Conservation (phyloP, 2,329 filamentous ascomycete species). For the Leptographium lundbergii region DNA sequence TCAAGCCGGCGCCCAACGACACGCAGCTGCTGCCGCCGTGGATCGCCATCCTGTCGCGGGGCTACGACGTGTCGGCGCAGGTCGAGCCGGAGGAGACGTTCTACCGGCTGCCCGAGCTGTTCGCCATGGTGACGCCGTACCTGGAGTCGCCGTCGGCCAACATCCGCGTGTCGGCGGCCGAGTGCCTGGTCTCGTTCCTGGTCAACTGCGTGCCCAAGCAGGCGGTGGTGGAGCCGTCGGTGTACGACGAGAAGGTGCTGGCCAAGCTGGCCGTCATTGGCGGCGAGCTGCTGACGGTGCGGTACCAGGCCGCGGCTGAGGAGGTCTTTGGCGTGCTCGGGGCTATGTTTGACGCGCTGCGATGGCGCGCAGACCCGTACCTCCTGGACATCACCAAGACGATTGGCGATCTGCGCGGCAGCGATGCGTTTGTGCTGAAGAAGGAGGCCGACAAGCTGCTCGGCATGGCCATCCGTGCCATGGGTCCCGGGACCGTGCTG, state of each 20-base stretch:
- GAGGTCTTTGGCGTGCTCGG: conserved; percentile 85
- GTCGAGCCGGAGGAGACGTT: conserved; percentile 86
- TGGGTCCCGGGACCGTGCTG: conserved; percentile 79
- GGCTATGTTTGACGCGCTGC: conserved; percentile 74
- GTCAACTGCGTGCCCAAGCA: conserved; percentile 77
- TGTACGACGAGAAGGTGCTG: conserved; percentile 83
- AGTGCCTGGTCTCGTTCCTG: conserved; percentile 87
- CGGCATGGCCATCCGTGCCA: conserved; percentile 73
- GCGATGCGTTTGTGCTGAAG: conserved; percentile 82
- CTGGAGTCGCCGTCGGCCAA: conserved; percentile 81
- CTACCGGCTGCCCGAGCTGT: conserved; percentile 74
- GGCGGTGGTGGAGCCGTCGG: conserved; percentile 75
- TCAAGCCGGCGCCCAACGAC: conserved; percentile 86
- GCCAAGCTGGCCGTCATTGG: conserved; percentile 67
- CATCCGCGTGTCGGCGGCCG: conserved; percentile 85
- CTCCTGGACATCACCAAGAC: conserved; percentile 63
- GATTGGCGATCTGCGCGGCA: conserved; percentile 77
- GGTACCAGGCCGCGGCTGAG: conserved; percentile 88
- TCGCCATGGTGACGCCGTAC: conserved; percentile 67
- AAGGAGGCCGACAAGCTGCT: conserved; percentile 89
- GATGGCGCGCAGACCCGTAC: conserved; percentile 74
- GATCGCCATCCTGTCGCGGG: conserved; percentile 89
- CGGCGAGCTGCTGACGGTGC: conserved; percentile 67
- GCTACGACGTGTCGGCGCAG: conserved; percentile 86
- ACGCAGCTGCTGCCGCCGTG: conserved; percentile 89